Evolutionary conservation across 805 yeast species (phyloP).

Genomic region (Schwanniomyces polymorphus): DNA sequence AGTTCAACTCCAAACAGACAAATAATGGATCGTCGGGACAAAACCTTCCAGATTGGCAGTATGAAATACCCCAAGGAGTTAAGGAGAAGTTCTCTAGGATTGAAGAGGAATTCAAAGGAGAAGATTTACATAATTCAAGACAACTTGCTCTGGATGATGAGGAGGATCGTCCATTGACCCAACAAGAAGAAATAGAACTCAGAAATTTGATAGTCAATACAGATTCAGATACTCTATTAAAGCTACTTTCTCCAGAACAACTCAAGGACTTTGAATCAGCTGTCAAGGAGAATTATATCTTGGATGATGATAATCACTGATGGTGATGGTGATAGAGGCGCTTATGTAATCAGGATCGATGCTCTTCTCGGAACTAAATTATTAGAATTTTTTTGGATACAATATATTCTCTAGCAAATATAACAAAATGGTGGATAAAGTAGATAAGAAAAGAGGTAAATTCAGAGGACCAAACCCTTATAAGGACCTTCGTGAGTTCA

Average conservation of each 20-base stretch:
- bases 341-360: slow-evolving; percentile 6
- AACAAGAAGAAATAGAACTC: slow-evolving; percentile 3
- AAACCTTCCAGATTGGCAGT: slow-evolving; percentile 1
- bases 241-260: slow-evolving; percentile 4
- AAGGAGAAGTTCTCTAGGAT: neutral
- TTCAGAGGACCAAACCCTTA: slow-evolving; percentile 25
- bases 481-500: slow-evolving; percentile 37
- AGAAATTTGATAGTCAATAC: neutral
- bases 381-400: neutral
- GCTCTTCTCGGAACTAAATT: slow-evolving; percentile 11
- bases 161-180: slow-evolving; percentile 5
- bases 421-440: neutral
- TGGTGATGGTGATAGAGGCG: neutral
- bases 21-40: neutral
- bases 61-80: neutral
- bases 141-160: slow-evolving; percentile 1
- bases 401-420: neutral
- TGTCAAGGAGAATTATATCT: slow-evolving; percentile 1
- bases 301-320: slow-evolving; percentile 1
- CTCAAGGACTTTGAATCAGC: slow-evolving; percentile 1
- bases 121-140: slow-evolving; percentile 2
- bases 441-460: neutral
- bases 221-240: slow-evolving; percentile 1
- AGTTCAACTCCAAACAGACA: neutral
- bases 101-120: neutral